A percentile compares a stretch with the other conserved stretches of the same genome.
phyloP scores from a whole-genome alignment of 192 early-diverging fungal species.

The Gigaspora rosea region DNA sequence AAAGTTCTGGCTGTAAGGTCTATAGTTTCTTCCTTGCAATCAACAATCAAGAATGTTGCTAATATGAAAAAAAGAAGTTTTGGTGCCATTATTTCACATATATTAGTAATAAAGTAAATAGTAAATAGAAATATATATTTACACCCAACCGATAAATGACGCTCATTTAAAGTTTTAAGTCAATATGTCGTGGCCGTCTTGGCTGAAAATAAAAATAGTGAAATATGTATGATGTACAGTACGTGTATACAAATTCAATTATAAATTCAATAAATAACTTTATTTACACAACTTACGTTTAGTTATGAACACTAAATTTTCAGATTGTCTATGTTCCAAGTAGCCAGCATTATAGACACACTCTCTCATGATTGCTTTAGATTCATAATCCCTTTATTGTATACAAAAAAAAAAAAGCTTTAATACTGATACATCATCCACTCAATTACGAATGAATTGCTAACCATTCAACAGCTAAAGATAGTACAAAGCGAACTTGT shows the following conservation, averaged over 20 bases:
- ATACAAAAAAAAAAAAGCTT: no score
- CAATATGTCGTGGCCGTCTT: conserved; percentile 28
- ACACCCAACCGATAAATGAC: conserved; percentile 17
- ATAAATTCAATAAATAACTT: no score
- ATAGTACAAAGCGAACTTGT: conserved; percentile 19
- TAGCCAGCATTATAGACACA: conserved; percentile 53
- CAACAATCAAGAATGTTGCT: conserved; percentile 46
- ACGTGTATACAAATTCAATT: background rate
- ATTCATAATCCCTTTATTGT: conserved; percentile 17
- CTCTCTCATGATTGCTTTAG: conserved; percentile 56
- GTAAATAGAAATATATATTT: conserved; percentile 1
- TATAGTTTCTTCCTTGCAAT: conserved; percentile 50
- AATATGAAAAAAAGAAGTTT: background rate
- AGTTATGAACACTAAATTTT: conserved; percentile 22
- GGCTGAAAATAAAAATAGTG: conserved; percentile 9
- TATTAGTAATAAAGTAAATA: background rate
- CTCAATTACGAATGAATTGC: background rate
- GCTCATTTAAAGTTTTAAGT: conserved; percentile 13
- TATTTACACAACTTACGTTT: conserved; percentile 22
- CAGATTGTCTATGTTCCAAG: conserved; percentile 37
- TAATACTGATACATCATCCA: no score
- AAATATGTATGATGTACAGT: no score
- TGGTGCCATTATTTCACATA: background rate
- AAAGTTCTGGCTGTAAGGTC: conserved; percentile 39
- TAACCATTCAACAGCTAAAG: conserved; percentile 29